Evolutionary conservation across 1,139 yeast genomes (phyloP), one percentile per base, ranked within the genome.

Genomic region (Yamadazyma buinensis): DNA sequence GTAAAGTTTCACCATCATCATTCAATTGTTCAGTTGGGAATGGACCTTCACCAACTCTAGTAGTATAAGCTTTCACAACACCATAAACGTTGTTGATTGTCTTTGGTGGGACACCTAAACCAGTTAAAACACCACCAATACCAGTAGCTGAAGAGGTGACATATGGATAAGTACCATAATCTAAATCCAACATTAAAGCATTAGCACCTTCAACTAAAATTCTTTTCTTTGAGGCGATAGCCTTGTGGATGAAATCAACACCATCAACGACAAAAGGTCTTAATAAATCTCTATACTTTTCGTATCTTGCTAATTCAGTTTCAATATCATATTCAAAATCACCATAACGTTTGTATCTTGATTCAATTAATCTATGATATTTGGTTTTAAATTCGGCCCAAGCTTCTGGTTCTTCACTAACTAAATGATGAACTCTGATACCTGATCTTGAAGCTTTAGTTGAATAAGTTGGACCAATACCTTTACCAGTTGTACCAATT

Each of bases 21-120:
- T 92, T 88, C 59, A 90, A 75, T 61, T 90, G 97, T 66, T 92
- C 99, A 39, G 97, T 83, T 43, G 99, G 97, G 84, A 92, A 92
- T 24, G 99, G 98, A 44, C 99, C 99, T 55, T 88, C 97, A 53
- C 99, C 99, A 39, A 92, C 99, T 65, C 99, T 81, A 28, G 98
- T 92, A 32, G 98, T 94, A 64, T 92, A 92, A 30, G 98, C 98
- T 71, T 92, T 92, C 37, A 90, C 97, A 28, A 92, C 98, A 61
- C 99, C 99, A 57, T 83, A 87, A 32, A 88, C 72, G 57, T 87
- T 82, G 36, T 72, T 75, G 51, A 92, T 83, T 46, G 80, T 67
- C 47, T 68, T 77, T 49, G 98, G 98, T 23, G 98, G 97, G 41
- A 92, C 64, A 51, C 97, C 99, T 47, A 94, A 75, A 44, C 99